Conservation (phyloP, 2,329 filamentous ascomycete species). For the Hypoxylon sp. region DNA sequence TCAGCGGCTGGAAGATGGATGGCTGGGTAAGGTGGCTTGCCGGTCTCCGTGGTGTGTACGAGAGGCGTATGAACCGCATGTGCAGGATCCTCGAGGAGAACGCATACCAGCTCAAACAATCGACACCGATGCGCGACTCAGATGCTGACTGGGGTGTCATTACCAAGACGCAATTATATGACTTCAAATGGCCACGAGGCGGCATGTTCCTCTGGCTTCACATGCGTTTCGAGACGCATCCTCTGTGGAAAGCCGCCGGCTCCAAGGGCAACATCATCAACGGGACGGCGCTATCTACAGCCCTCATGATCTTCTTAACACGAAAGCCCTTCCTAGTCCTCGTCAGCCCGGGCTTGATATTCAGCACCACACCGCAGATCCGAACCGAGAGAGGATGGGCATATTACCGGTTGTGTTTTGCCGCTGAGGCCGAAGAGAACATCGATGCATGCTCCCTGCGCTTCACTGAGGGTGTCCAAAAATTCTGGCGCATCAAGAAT, state of each 20-base stretch:
- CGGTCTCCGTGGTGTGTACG: constrained; percentile 85
- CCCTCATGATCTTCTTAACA: constrained; percentile 79
- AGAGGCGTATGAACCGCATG: constrained; percentile 86
- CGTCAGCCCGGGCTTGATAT: constrained; percentile 78
- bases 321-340: constrained; percentile 77
- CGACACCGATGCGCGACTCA: constrained; percentile 58
- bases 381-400: constrained; percentile 71
- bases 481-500: constrained; percentile 82
- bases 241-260: constrained; percentile 66
- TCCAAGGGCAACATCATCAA: constrained; percentile 59
- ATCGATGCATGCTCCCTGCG: constrained; percentile 71
- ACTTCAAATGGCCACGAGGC: constrained; percentile 83
- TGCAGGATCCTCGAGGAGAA: constrained; percentile 77
- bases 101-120: constrained; percentile 73
- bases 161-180: constrained; percentile 78
- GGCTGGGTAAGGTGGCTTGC: constrained; percentile 95
- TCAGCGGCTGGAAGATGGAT: constrained; percentile 78
- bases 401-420: constrained; percentile 86
- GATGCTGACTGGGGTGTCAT: constrained; percentile 79
- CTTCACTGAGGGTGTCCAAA: constrained; percentile 75
- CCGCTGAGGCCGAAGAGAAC: constrained; percentile 80
- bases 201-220: constrained; percentile 94
- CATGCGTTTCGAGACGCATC: constrained; percentile 78
- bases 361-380: constrained; percentile 75
- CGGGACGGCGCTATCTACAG: constrained; percentile 68